phyloP scores from a whole-genome alignment of 2,329 filamentous ascomycete genomes.

The Ophiostoma pallidulum region DNA sequence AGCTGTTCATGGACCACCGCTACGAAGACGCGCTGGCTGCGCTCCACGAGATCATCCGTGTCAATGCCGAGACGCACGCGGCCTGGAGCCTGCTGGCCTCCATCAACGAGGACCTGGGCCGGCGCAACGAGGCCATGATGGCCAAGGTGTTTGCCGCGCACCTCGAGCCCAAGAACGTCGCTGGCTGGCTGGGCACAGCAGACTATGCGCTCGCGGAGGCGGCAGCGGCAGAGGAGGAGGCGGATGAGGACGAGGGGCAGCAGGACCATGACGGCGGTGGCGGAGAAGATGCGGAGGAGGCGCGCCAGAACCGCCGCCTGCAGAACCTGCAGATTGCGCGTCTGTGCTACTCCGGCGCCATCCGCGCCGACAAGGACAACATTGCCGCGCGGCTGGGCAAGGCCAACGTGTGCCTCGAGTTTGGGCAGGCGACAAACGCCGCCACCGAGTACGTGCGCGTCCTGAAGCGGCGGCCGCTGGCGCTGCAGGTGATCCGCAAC shows the following conservation, averaged over 20 bases:
- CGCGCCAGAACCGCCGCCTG: slow-evolving; percentile 18
- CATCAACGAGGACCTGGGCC: slow-evolving; percentile 51
- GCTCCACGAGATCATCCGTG: slow-evolving; percentile 54
- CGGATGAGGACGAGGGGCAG: slow-evolving; percentile 23
- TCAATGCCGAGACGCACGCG: slow-evolving; percentile 57
- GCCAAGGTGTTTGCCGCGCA: slow-evolving; percentile 54
- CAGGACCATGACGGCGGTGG: slow-evolving; percentile 30
- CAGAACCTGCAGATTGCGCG: slow-evolving; percentile 44
- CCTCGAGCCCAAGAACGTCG: slow-evolving; percentile 49
- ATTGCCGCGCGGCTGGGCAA: slow-evolving; percentile 50
- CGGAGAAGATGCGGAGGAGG: slow-evolving; percentile 27
- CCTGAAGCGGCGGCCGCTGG: slow-evolving; percentile 41
- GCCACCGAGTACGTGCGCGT: slow-evolving; percentile 48
- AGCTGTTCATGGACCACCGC: slow-evolving; percentile 54
- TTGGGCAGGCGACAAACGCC: slow-evolving; percentile 44
- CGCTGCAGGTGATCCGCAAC: slow-evolving; percentile 46
- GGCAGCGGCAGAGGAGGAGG: slow-evolving; percentile 29
- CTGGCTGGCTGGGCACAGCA: slow-evolving; percentile 51
- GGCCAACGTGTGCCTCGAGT: slow-evolving; percentile 47
- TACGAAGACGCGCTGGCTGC: slow-evolving; percentile 50
- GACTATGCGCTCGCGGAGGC: slow-evolving; percentile 44
- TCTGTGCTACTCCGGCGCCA: slow-evolving; percentile 50
- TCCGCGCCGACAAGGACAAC: slow-evolving; percentile 48
- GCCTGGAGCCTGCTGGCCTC: slow-evolving; percentile 55
- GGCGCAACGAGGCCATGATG: slow-evolving; percentile 47